Evolutionary conservation across 441 rosid genomes (phyloP), one percentile per base, ranked within the genome.

Genomic region (Cnidoscolus chayamansa): DNA sequence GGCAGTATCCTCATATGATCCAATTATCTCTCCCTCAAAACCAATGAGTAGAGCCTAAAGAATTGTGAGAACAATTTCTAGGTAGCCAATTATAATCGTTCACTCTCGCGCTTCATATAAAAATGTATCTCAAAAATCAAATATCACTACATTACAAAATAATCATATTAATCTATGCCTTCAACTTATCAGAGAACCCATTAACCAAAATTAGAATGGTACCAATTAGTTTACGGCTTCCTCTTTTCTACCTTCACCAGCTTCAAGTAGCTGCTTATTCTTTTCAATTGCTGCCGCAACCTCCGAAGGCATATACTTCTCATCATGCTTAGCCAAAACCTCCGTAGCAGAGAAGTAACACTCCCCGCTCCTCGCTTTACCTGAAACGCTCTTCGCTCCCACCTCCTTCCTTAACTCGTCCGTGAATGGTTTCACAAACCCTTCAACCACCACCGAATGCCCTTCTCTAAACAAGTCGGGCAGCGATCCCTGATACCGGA

Each of bases 401-500:
- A 68, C 74, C 45, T 86, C 92, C 72, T 81, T 82, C 84, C 67
- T 90, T 32, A 84, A 67, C 49, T 92, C 94, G 72, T 87, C 92
- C 0, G 87, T 80, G 19, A 81, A 72, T 16, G 94, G 97, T 85
- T 86, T 90, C 59, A 92, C 85, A 49, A 92, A 94, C 10, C 99
- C 99, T 82, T 94, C 99, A 4, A 85, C 99, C 50, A 92, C 94
- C 53, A 89, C 99, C 0, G 94, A 90, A 37, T 94, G 98, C 17
- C 98, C 98, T 73, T 94, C 98, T 72, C 98, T 81, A 65, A 94
- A 94, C 79, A 94, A 79, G 75, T 94, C 98, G 0, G 99, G 98
- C 62, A 92, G 53, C 3, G 94, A 87, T 0, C 98, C 98, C 50
- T 87, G 72, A 17, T 86, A 94, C 79, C 96, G 79, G 11, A 94